A percentile compares a stretch with the other conserved stretches of the same genome.
phyloP scores from a whole-genome alignment of 495 filamentous ascomycete genomes.

The Trichoderma virens region DNA sequence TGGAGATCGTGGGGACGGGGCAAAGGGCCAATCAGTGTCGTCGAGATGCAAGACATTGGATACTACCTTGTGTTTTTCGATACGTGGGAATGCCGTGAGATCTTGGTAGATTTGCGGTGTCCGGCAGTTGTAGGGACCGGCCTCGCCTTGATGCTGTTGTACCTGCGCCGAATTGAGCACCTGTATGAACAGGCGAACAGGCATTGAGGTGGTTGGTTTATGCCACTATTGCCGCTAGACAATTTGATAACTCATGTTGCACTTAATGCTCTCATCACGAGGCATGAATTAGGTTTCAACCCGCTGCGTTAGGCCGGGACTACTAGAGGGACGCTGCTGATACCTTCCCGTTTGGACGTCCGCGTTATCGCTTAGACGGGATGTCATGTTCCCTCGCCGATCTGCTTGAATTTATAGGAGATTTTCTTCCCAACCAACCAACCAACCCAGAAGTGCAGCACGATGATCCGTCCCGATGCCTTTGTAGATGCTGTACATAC shows the following conservation, averaged over 20 bases:
- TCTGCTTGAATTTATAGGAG: too few species aligned
- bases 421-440: too few species aligned
- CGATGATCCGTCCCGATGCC: too few species aligned
- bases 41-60: not conserved
- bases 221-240: not conserved
- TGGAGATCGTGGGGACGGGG: not conserved
- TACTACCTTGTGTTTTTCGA: not conserved
- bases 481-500: too few species aligned
- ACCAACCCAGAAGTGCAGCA: too few species aligned
- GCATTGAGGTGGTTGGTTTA: not conserved
- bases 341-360: too few species aligned
- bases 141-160: not conserved
- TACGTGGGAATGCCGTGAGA: not conserved
- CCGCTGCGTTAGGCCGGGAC: not conserved
- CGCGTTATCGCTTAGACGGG: too few species aligned
- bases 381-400: not conserved
- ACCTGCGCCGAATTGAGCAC: not conserved
- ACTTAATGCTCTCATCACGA: not conserved
- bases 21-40: not conserved
- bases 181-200: not conserved
- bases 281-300: not conserved
- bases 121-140: too few species aligned
- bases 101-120: not conserved
- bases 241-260: not conserved
- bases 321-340: not conserved